These are phyloP conservation scores for Hyaloscypha variabilis DNA, from an alignment of 495 filamentous ascomycete species.

Conservation along the genomic window DNA sequence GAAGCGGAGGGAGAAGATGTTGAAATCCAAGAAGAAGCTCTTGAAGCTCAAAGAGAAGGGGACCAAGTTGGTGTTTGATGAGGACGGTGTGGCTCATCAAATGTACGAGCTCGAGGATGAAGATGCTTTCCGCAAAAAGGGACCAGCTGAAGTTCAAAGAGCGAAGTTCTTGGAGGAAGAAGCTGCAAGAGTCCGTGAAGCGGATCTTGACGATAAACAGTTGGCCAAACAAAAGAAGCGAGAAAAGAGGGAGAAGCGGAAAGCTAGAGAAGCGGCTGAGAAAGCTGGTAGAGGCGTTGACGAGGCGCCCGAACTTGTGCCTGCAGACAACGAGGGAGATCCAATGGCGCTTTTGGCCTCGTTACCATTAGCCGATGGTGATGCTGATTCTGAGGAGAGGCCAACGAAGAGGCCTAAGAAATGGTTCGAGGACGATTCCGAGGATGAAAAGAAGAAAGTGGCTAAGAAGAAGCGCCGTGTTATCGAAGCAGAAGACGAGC, in stretches of 20 bases:
- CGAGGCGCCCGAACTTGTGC: constrained; percentile 47
- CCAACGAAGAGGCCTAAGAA: constrained; percentile 50
- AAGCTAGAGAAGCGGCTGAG: constrained; percentile 69
- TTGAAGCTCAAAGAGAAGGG: constrained; percentile 85
- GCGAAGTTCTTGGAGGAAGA: constrained; percentile 76
- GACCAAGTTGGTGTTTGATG: constrained; percentile 86
- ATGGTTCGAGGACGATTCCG: constrained; percentile 50
- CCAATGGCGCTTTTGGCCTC: constrained; percentile 52
- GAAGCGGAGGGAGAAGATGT: constrained; percentile 87
- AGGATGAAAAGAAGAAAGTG: constrained; percentile 42
- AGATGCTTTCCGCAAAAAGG: constrained; percentile 71
- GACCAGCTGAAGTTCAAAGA: constrained; percentile 74
- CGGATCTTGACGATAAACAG: constrained; percentile 82
- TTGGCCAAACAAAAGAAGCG: constrained; percentile 75
- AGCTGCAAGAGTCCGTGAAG: constrained; percentile 67
- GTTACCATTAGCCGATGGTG: constrained; percentile 45
- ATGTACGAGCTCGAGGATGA: constrained; percentile 88
- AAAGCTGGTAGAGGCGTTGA: constrained; percentile 34
- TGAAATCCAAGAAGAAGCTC: constrained; percentile 92
- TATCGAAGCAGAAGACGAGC: constrained; percentile 61
- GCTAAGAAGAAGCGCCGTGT: constrained; percentile 50
- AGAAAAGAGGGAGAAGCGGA: constrained; percentile 87
- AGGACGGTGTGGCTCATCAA: constrained; percentile 81
- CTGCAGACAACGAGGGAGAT: constrained; percentile 43
- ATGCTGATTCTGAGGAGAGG: constrained; percentile 36